A percentile compares a stretch with the other conserved stretches of the same genome.
Evolutionary conservation across 148 eudicot genomes (phyloP).

Genomic region (Cornus florida): DNA sequence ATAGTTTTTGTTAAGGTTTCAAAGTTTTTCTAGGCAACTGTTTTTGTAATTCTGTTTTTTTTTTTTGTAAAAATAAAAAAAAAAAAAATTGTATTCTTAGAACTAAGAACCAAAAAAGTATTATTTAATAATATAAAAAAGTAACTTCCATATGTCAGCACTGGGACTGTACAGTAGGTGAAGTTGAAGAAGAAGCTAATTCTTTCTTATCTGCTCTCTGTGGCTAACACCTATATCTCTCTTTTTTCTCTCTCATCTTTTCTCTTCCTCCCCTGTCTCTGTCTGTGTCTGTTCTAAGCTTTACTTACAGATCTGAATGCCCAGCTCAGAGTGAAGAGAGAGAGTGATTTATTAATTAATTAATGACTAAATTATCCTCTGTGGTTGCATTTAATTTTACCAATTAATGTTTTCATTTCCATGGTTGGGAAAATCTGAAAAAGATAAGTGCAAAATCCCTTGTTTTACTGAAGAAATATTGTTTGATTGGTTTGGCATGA

Average conservation of each 20-base stretch:
- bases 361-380: conserved; percentile 12
- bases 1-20: no score
- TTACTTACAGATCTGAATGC: background rate
- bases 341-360: background rate
- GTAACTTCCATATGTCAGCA: conserved; percentile 21
- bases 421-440: conserved; percentile 14
- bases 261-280: background rate
- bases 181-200: conserved; percentile 21
- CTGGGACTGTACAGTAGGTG: conserved; percentile 18
- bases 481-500: conserved; percentile 19
- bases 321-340: background rate
- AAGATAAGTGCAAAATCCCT: conserved; percentile 10
- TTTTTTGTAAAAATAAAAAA: background rate
- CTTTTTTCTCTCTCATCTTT: background rate
- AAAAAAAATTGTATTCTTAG: background rate
- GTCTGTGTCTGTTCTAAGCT: no score
- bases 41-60: background rate
- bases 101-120: background rate
- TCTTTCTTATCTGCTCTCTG: conserved; percentile 4
- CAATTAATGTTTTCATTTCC: background rate
- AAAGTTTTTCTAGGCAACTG: no score
- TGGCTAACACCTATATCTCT: background rate
- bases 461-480: background rate
- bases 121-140: conserved; percentile 9
- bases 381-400: background rate